Percentiles rank a stretch among this genome's conserved stretches.
Conservation (phyloP, 2,329 filamentous ascomycete species). For the Lasiodiplodia sp. region DNA sequence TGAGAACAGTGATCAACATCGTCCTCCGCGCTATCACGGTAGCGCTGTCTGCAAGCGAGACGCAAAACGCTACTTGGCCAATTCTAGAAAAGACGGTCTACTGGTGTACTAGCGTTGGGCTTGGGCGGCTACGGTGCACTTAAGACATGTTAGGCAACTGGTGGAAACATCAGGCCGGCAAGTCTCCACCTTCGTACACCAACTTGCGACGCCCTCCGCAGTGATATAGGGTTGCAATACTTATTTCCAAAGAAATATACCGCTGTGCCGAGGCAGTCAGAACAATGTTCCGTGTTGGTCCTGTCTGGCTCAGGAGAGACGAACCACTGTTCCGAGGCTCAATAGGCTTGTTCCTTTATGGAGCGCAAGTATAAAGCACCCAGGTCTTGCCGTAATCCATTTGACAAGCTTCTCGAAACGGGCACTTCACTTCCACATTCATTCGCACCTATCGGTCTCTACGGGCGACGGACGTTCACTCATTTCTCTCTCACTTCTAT, state of each 20-base stretch:
- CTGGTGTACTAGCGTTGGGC: background rate
- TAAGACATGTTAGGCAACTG: background rate
- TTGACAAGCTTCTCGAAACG: background rate
- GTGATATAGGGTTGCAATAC: background rate
- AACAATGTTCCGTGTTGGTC: background rate
- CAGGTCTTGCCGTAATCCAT: background rate
- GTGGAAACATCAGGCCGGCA: background rate
- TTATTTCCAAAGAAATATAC: background rate
- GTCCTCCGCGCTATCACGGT: background rate
- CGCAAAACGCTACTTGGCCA: slow-evolving; percentile 7
- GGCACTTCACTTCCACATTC: background rate
- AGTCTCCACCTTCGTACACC: background rate
- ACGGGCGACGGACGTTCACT: background rate
- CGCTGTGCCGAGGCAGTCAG: slow-evolving; percentile 2
- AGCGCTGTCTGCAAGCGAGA: slow-evolving; percentile 6
- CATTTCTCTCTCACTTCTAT: background rate
- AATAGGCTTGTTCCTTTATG: background rate
- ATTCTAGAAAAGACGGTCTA: background rate
- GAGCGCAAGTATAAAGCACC: background rate
- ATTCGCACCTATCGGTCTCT: background rate
- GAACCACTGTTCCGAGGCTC: background rate
- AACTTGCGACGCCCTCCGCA: background rate
- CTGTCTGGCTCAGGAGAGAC: background rate
- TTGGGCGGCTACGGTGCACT: background rate
- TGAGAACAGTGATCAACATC: slow-evolving; percentile 1